A percentile compares a stretch with the other conserved stretches of the same genome.
Conservation (phyloP, 495 filamentous ascomycete species). For the Trichoderma gamsii region DNA sequence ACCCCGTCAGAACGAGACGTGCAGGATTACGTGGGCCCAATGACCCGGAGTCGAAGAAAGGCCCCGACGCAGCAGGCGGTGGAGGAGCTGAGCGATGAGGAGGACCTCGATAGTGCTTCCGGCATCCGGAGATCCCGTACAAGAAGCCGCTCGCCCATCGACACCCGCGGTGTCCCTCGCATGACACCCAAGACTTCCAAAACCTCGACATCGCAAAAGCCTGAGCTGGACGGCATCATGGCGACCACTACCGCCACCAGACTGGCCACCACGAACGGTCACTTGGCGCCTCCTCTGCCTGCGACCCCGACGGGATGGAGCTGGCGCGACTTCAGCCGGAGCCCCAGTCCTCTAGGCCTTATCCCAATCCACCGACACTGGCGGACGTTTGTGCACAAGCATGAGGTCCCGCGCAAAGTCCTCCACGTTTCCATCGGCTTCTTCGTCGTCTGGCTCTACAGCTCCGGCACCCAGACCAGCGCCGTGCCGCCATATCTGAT, state of each 20-base stretch:
- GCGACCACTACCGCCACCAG: constrained; percentile 4
- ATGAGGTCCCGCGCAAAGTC: constrained; percentile 69
- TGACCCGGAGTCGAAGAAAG: constrained; percentile 53
- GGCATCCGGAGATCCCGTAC: constrained; percentile 38
- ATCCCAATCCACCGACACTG: constrained; percentile 87
- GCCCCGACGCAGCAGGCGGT: constrained; percentile 35
- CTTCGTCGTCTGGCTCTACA: constrained; percentile 77
- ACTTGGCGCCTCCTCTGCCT: constrained; percentile 60
- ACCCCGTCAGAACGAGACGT: constrained; percentile 51
- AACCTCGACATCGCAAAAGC: constrained; percentile 15
- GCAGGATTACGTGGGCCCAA: constrained; percentile 55
- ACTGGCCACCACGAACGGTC: constrained; percentile 47
- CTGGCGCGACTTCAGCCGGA: constrained; percentile 78
- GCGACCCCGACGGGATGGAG: constrained; percentile 47
- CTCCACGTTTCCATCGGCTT: constrained; percentile 95
- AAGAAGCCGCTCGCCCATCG: constrained; percentile 47
- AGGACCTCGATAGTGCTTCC: constrained; percentile 25
- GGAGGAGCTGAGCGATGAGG: constrained; percentile 34
- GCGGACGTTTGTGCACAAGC: constrained; percentile 65
- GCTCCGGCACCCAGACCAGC: constrained; percentile 61
- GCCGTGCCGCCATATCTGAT: constrained; percentile 80
- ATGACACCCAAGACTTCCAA: constrained; percentile 35
- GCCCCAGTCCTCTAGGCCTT: constrained; percentile 83
- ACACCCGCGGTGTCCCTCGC: constrained; percentile 41
- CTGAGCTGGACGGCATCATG: constrained; percentile 5